phyloP scores from a whole-genome alignment of 179 eudicot genomes.

The Heliamphora pulchella region DNA sequence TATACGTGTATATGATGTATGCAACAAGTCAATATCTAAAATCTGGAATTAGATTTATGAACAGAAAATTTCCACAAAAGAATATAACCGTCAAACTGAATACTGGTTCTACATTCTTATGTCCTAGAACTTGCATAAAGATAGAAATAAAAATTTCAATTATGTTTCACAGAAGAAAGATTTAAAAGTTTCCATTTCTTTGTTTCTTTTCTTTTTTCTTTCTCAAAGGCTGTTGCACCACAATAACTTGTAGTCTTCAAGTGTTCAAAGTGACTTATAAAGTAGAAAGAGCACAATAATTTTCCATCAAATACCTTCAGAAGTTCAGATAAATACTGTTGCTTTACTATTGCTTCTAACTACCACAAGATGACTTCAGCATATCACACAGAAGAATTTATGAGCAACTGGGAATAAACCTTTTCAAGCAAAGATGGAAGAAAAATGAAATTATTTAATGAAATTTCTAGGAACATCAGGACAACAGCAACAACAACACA shows the following conservation, averaged over 20 bases:
- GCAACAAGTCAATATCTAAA: not conserved
- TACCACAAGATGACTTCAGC: not conserved
- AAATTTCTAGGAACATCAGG: not conserved
- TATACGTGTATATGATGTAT: not conserved
- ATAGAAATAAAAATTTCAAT: not conserved
- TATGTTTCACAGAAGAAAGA: not conserved
- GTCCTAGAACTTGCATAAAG: not conserved
- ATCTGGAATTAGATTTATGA: not conserved
- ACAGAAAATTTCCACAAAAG: not conserved
- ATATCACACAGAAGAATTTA: not conserved
- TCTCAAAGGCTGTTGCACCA: not conserved
- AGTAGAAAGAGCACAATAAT: not conserved
- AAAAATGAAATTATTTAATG: not conserved
- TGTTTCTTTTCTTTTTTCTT: not conserved
- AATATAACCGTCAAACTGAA: constrained; percentile 1
- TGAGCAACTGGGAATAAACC: not conserved
- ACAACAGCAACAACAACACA: not conserved
- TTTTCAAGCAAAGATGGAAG: not conserved
- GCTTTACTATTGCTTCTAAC: not conserved
- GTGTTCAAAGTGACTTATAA: not conserved
- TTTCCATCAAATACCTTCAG: not conserved
- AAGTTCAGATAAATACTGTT: not conserved
- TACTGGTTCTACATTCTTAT: not conserved
- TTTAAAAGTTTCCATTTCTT: not conserved
- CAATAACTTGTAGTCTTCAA: not conserved